These are phyloP conservation scores for Aspergillus sparsus DNA, from an alignment of 495 filamentous ascomycete species.

Conservation along the genomic window DNA sequence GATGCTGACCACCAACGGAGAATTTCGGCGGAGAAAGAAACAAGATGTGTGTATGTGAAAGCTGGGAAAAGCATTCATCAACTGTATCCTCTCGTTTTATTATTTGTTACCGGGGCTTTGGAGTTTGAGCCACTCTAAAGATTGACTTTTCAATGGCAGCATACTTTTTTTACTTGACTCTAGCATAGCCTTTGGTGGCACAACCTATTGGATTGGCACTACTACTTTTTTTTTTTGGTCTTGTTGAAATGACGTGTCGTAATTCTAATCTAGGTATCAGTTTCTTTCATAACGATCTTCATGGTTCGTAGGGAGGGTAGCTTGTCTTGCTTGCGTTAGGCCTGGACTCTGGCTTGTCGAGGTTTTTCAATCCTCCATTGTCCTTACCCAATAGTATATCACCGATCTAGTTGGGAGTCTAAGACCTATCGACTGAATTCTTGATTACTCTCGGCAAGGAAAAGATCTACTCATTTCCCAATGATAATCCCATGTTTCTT, in stretches of 20 bases:
- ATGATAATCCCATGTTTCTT: background rate
- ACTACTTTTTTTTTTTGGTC: background rate
- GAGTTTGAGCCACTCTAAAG: background rate
- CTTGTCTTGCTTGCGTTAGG: too few species aligned
- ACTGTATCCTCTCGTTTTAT: background rate
- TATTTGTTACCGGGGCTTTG: background rate
- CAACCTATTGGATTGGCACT: background rate
- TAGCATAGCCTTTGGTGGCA: background rate
- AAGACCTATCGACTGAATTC: constrained; percentile 1
- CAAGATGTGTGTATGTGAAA: background rate
- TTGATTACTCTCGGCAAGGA: background rate
- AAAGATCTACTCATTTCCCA: background rate
- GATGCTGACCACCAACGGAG: constrained; percentile 8
- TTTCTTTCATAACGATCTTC: too few species aligned
- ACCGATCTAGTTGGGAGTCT: too few species aligned
- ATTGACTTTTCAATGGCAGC: constrained; percentile 3
- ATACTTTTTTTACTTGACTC: background rate
- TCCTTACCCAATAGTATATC: background rate
- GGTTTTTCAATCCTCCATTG: too few species aligned
- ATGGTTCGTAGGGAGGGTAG: too few species aligned
- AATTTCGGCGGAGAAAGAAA: constrained; percentile 3
- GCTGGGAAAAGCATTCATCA: background rate
- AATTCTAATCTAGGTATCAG: background rate
- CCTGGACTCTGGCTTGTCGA: too few species aligned
- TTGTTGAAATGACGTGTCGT: background rate